Evolutionary conservation across 495 filamentous ascomycete genomes (phyloP), one percentile per base, ranked within the genome.

Genomic region (Aspergillus nidulans): DNA sequence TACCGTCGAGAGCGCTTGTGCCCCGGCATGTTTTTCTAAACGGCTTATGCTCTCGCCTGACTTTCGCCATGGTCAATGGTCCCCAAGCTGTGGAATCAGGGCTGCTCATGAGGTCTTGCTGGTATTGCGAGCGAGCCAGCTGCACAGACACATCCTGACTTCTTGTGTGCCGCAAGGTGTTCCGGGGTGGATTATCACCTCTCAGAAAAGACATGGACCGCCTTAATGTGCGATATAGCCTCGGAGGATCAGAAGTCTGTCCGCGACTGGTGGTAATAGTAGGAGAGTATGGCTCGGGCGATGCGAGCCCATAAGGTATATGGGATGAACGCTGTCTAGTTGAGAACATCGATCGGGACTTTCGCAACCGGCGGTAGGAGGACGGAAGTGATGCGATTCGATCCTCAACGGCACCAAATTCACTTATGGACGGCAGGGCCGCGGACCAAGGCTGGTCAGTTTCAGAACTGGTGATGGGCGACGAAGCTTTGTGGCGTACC

Each of bases 361-460:
- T 89, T 46, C 84, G 85, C 46, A 92, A 72, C 47, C 79, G 85
- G n/a, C 84, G 81, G 58, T 85, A 91, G 1, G 89, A 91, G 2
- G 88, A 91, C 18, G 87, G 85, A 15, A 75, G 74, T 9, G 85
- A 86, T 5, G 78, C 76, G 47, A 84, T 72, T n/a, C 81, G 77
- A 42, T 85, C 80, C 62, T 86, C 81, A 5, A 82, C 73, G 6
- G 69, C 74, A 6, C 59, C 56, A 30, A 69, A 65, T 46, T 78
- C 75, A 23, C 43, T 64, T 28, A 72, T 70, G 4, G 65, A 63
- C 18, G 64, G 71, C 44, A 75, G 65, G 47, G 52, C 68, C 40
- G 54, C 69, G 5, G 61, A 40, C 36, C 45, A 59, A 24, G 40
- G 53, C 47, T 40, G 62, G 24, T 52, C 50, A 3, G 51, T 3